Percentiles rank a stretch among this genome's conserved stretches.
These are phyloP conservation scores for Taiozyma sp. DNA, from an alignment of 1,139 yeast species.

Conservation along the genomic window DNA sequence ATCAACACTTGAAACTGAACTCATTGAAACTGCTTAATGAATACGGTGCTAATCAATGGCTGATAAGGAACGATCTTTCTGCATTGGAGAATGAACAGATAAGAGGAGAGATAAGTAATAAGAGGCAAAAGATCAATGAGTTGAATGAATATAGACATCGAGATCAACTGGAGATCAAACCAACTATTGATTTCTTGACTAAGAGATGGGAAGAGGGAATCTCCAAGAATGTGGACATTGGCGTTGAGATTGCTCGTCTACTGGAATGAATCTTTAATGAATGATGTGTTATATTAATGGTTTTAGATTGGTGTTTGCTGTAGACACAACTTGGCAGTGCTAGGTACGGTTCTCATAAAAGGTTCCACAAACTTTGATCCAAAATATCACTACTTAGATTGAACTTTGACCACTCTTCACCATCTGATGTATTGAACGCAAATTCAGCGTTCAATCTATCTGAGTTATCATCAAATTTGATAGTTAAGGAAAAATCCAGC, in stretches of 20 bases:
- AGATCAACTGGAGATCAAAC: constrained; percentile 11
- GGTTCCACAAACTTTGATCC: not conserved
- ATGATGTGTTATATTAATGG: not conserved
- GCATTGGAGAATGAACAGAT: constrained; percentile 8
- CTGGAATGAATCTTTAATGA: not conserved
- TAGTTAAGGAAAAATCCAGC: not conserved
- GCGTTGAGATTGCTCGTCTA: constrained; percentile 10
- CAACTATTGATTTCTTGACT: constrained; percentile 15
- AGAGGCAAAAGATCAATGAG: constrained; percentile 15
- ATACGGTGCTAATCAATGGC: constrained; percentile 17
- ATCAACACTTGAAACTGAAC: constrained; percentile 12
- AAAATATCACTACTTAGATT: not conserved
- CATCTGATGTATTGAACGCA: not conserved
- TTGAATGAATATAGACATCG: constrained; percentile 16
- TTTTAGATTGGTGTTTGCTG: too few relatives aligned
- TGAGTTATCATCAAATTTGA: not conserved
- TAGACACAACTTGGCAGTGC: too few relatives aligned
- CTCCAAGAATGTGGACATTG: constrained; percentile 19
- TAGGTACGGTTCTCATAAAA: not conserved
- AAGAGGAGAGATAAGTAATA: constrained; percentile 6
- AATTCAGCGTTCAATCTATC: not conserved
- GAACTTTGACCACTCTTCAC: not conserved
- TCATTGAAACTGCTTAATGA: constrained; percentile 10
- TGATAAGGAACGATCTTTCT: constrained; percentile 12
- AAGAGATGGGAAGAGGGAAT: constrained; percentile 20